Base-by-base conservation (phyloP, 441 rosid genomes). In the Rhodomyrtus psidioides region DNA sequence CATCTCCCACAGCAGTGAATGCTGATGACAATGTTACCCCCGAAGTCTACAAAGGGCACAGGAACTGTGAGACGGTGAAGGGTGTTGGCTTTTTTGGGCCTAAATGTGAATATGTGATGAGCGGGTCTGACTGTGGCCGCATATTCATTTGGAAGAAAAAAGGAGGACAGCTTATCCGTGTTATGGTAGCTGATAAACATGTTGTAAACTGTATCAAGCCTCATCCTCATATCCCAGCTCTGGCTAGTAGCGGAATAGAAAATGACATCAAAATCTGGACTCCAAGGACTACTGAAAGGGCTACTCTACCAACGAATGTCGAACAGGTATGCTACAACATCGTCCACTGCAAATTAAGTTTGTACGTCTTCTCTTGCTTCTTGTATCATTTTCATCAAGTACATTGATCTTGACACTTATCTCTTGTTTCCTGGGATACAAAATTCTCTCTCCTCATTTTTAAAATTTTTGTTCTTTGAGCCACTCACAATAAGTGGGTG, bases 51-150 rank as follows among this genome's bases (percentile, higher is more conserved):
- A 93, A 91, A 87, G 99, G 99, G 49, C 99, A 96, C 87, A 92
- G 87, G 84, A 97, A 97, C 89, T 53, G 55, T 88, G 93, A 92
- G 88, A 96, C 98, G 0, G 95, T 97, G 65, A 97, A 97, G 86
- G 98, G 97, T 62, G 99, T 95, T 58, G 93, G 88, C 86, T 97
- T 96, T 87, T 95, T 90, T 82, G 99, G 99, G 89, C 98, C 98
- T 8, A 85, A 90, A 87, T 93, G 94, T 55, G 96, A 96, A 87
- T 97, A 95, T 90, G 99, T 96, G 89, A 93, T 92, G 88, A 97
- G 98, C 28, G 98, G 99, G 21, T 97, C 99, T 53, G 98, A 97
- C 88, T 97, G 99, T 89, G 99, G 99, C 34, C 90, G 96, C 84
- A 92, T 96, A 83, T 97, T 96, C 89, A 94, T 96, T 56, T 97